Base-by-base conservation (phyloP, 2,329 filamentous ascomycete genomes). In the Pseudogymnoascus sp. region DNA sequence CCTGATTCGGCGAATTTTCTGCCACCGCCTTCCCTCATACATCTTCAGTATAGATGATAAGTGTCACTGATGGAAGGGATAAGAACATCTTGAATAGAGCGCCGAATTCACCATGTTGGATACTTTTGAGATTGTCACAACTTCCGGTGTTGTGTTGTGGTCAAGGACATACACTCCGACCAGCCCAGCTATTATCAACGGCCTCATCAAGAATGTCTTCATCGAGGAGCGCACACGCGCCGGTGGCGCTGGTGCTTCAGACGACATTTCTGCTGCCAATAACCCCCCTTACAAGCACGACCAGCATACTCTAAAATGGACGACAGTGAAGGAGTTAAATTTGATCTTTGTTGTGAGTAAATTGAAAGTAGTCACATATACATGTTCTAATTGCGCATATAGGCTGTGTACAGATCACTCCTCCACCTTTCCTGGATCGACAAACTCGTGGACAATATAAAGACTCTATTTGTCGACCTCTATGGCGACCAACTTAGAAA, bases 371-470 rank as follows among this genome's bases (percentile, higher is more conserved):
- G 56, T 12, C 14, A 31, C n/a, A 8, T 23, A 25, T 23, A 28
- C 16, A 14, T 31, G 37, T 53, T 40, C 60, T 63, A 36, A 62
- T 37, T 21, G 40, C 23, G 37, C 16, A 63, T 61, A 53, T 72
- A 96, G 92, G 95, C 93, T 68, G 95, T 99, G 67, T 99, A 99
- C 76, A 90, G 96, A 74, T 97, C 93, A 40, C 85, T 99, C 34
- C 84, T 99, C 31, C 93, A 97, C 75, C 84, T 99, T 7, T 93
- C 90, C 11, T 99, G 96, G 95, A 91, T 97, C 68, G 95, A 99
- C 76, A 92, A 95, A 75, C 87, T 99, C 59, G 86, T 99, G 69
- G 93, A 97, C 73, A 96, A 97, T 72, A 91, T 97, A 71, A 91
- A 89, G 74, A 92, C 90, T 8, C 87, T 99, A 36, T 99, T 97